phyloP scores from a whole-genome alignment of 768 basidiomycete species.

The Agrocybe praecox region DNA sequence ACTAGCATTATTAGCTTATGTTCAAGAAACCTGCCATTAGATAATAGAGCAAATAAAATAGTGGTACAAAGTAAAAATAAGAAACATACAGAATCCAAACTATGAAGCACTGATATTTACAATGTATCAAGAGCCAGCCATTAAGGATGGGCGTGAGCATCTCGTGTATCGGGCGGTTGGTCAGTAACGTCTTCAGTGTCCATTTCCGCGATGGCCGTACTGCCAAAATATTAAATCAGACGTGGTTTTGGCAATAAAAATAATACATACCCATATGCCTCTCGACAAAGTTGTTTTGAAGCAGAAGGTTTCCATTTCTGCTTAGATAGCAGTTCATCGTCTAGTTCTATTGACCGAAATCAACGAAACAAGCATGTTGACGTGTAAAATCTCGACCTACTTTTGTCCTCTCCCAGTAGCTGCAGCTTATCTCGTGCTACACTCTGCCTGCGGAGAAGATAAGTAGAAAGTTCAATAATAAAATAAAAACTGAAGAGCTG shows the following conservation, averaged over 20 bases:
- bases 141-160: neutral
- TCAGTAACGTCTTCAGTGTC: neutral
- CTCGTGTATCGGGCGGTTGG: neutral
- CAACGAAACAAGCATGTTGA: neutral
- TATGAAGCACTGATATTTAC: neutral
- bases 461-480: neutral
- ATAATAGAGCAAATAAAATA: neutral
- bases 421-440: slow-evolving; percentile 57
- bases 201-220: slow-evolving; percentile 22
- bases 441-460: slow-evolving; percentile 54
- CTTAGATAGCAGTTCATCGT: slow-evolving; percentile 58
- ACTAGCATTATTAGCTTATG: neutral
- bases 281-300: slow-evolving; percentile 56
- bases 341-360: slow-evolving; percentile 51
- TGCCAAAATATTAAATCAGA: neutral
- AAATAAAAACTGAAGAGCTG: slow-evolving; percentile 12
- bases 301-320: slow-evolving; percentile 63
- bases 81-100: neutral
- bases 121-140: neutral
- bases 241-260: neutral
- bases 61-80: neutral
- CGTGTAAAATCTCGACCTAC: slow-evolving; percentile 41
- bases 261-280: slow-evolving; percentile 59
- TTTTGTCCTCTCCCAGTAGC: slow-evolving; percentile 66
- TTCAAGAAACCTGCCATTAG: neutral